phyloP scores from a whole-genome alignment of 2,329 filamentous ascomycete genomes.

The Cercospora zeina region DNA sequence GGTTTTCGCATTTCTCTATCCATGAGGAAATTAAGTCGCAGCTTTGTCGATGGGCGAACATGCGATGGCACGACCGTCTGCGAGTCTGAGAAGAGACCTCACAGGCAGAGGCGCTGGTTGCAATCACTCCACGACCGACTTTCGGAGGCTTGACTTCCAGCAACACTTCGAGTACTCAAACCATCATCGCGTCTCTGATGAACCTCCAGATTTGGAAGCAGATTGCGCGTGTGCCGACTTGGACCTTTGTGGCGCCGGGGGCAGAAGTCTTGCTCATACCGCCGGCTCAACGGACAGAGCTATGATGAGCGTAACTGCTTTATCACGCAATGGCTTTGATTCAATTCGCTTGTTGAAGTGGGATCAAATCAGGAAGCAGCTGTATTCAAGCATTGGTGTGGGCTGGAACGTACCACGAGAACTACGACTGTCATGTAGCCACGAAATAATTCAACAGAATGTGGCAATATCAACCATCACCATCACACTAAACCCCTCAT shows the following conservation, averaged over 20 bases:
- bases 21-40: background rate
- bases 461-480: background rate
- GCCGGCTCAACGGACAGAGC: background rate
- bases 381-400: background rate
- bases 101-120: background rate
- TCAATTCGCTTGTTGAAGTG: background rate
- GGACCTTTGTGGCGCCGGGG: background rate
- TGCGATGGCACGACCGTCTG: background rate
- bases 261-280: background rate
- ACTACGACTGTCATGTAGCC: constrained; percentile 1
- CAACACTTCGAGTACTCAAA: background rate
- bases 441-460: background rate
- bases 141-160: background rate
- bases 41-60: background rate
- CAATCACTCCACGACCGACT: background rate
- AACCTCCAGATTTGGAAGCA: background rate
- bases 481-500: background rate
- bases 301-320: background rate
- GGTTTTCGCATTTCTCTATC: background rate
- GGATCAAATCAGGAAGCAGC: background rate
- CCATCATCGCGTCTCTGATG: background rate
- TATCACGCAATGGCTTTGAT: background rate
- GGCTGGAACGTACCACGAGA: background rate
- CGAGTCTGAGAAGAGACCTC: background rate
- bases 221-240: background rate